These are phyloP conservation scores for Conringia planisiliqua DNA, from an alignment of 345 rosid species.

Conservation along the genomic window DNA sequence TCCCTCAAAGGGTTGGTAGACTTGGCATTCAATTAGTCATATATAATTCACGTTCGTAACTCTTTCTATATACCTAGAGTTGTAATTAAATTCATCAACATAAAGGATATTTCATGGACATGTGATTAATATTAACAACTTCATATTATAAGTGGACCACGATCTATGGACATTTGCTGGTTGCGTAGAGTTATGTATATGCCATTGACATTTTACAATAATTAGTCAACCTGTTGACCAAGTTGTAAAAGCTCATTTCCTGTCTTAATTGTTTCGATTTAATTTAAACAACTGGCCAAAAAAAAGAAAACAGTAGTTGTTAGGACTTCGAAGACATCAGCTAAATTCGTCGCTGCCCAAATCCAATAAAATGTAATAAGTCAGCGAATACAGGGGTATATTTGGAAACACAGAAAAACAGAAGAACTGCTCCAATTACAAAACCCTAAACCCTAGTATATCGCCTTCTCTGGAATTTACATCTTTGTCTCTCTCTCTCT, in stretches of 20 bases:
- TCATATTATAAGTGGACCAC: constrained; percentile 21
- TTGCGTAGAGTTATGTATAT: constrained; percentile 29
- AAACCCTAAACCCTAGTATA: constrained; percentile 32
- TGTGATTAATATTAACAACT: background rate
- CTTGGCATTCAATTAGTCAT: constrained; percentile 15
- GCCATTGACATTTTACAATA: constrained; percentile 27
- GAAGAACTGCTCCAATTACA: background rate
- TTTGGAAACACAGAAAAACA: background rate
- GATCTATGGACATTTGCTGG: constrained; percentile 22
- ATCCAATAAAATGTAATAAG: constrained; percentile 9
- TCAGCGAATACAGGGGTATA: constrained; percentile 4
- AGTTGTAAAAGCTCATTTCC: constrained; percentile 2
- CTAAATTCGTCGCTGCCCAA: background rate
- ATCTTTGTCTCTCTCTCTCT: background rate
- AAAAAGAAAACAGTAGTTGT: background rate
- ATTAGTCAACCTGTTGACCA: constrained; percentile 29
- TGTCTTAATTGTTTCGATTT: background rate
- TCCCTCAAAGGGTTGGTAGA: constrained; percentile 2
- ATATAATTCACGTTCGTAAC: background rate
- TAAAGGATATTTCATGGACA: background rate
- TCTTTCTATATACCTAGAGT: too few species aligned
- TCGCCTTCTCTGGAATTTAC: background rate
- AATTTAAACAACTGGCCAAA: background rate
- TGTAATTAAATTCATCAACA: background rate
- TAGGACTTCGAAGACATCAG: background rate